Percentiles rank a stretch among this genome's conserved stretches.
Conservation (phyloP, 2,329 filamentous ascomycete genomes). For the Cytospora piceae region DNA sequence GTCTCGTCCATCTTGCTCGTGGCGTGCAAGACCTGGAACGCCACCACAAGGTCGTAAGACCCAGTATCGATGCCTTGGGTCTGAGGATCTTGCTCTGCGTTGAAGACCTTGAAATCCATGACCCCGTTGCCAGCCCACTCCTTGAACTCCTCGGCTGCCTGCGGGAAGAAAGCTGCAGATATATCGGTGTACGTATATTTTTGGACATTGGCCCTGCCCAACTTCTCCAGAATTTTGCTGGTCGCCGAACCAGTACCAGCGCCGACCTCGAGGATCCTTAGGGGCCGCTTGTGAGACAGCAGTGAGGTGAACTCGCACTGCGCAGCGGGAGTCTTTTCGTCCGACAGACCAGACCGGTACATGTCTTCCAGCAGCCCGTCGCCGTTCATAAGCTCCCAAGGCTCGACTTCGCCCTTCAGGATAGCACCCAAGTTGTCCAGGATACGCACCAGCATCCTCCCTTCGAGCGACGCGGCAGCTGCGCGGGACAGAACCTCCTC, state of each 20-base stretch:
- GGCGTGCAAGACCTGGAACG: constrained; percentile 38
- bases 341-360: constrained; percentile 12
- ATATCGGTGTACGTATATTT: constrained; percentile 34
- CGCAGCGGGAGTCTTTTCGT: constrained; percentile 8
- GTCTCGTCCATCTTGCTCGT: constrained; percentile 33
- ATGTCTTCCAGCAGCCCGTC: constrained; percentile 16
- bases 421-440: constrained; percentile 3
- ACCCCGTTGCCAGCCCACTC: constrained; percentile 35
- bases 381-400: constrained; percentile 16
- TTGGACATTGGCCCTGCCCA: not conserved
- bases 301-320: constrained; percentile 16
- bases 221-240: constrained; percentile 9
- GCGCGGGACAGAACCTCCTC: not conserved
- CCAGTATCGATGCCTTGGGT: constrained; percentile 38
- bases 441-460: constrained; percentile 5
- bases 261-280: constrained; percentile 16
- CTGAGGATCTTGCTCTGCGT: constrained; percentile 36
- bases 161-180: constrained; percentile 32
- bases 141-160: constrained; percentile 31
- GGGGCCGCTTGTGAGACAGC: constrained; percentile 11
- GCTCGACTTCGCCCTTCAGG: constrained; percentile 1
- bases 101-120: constrained; percentile 30
- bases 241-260: constrained; percentile 14
- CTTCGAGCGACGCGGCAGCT: not conserved
- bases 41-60: constrained; percentile 40